A percentile compares a stretch with the other conserved stretches of the same genome.
Evolutionary conservation across 805 yeast genomes (phyloP).

Genomic region (Cyberlindnera lachancei): DNA sequence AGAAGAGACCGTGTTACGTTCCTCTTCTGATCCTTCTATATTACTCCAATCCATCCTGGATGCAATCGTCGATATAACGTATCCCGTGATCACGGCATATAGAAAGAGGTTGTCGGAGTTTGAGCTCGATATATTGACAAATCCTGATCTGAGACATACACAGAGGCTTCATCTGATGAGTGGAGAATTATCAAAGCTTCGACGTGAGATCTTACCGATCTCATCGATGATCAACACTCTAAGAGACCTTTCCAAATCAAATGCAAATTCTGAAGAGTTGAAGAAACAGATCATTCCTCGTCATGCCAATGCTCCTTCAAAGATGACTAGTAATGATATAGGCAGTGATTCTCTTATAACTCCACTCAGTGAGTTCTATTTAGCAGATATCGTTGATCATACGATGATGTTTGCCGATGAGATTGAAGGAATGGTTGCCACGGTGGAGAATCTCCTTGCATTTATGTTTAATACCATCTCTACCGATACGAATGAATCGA

Average conservation of each 20-base stretch:
- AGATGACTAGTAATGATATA: too few species aligned
- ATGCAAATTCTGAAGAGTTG: background rate
- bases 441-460: constrained; percentile 42
- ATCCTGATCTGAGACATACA: constrained; percentile 44
- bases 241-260: constrained; percentile 29
- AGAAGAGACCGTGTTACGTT: constrained; percentile 39
- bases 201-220: constrained; percentile 40
- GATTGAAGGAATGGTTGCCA: constrained; percentile 44
- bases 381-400: constrained; percentile 53
- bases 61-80: constrained; percentile 43
- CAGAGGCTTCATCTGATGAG: constrained; percentile 45
- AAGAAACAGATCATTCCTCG: background rate
- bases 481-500: constrained; percentile 46
- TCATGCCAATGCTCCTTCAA: background rate
- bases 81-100: constrained; percentile 48
- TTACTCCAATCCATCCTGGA: constrained; percentile 49
- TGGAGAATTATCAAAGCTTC: constrained; percentile 42
- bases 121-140: constrained; percentile 42
- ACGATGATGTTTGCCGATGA: constrained; percentile 44
- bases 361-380: constrained; percentile 37
- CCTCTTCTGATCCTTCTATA: constrained; percentile 43
- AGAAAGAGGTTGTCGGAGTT: constrained; percentile 38
- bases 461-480: constrained; percentile 52
- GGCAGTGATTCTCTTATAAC: constrained; percentile 25
- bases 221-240: constrained; percentile 39